These are phyloP conservation scores for Herpotrichia juniperi DNA, from an alignment of 2,329 filamentous ascomycete species.

Conservation along the genomic window DNA sequence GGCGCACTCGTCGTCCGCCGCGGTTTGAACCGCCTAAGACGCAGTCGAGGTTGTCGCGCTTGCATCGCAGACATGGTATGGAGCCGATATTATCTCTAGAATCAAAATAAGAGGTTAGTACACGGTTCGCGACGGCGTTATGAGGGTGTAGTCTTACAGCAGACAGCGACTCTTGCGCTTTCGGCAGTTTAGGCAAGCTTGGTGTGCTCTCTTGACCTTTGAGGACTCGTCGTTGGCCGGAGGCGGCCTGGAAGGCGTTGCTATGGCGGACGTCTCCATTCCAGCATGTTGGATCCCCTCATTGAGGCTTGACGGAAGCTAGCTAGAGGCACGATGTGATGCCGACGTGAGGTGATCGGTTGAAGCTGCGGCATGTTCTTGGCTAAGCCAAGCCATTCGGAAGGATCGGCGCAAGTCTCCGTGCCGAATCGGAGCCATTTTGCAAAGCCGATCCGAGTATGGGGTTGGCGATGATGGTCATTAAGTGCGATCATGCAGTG, in stretches of 20 bases:
- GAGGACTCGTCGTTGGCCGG: constrained; percentile 16
- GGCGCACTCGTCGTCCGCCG: constrained; percentile 63
- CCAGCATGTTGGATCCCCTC: constrained; percentile 14
- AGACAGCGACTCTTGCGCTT: constrained; percentile 48
- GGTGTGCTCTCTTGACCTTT: constrained; percentile 31
- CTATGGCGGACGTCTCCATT: constrained; percentile 25
- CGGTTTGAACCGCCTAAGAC: constrained; percentile 65
- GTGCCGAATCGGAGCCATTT: neutral
- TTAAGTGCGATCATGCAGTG: too few species aligned
- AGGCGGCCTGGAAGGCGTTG: constrained; percentile 11
- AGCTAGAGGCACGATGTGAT: constrained; percentile 8
- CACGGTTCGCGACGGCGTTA: constrained; percentile 4
- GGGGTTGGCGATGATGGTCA: too few species aligned
- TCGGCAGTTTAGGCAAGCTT: constrained; percentile 42
- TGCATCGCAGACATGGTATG: constrained; percentile 63
- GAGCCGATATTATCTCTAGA: constrained; percentile 54
- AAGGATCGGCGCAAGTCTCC: neutral
- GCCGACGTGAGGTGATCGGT: neutral
- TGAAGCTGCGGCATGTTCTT: constrained; percentile 7
- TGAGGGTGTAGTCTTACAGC: constrained; percentile 32
- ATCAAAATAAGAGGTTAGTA: neutral
- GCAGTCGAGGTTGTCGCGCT: constrained; percentile 63
- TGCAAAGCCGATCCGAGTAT: neutral
- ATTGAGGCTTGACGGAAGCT: constrained; percentile 8
- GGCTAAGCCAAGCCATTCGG: too few species aligned